These are phyloP conservation scores for Termitomyces sp. DNA, from an alignment of 768 basidiomycete species.

Conservation along the genomic window DNA sequence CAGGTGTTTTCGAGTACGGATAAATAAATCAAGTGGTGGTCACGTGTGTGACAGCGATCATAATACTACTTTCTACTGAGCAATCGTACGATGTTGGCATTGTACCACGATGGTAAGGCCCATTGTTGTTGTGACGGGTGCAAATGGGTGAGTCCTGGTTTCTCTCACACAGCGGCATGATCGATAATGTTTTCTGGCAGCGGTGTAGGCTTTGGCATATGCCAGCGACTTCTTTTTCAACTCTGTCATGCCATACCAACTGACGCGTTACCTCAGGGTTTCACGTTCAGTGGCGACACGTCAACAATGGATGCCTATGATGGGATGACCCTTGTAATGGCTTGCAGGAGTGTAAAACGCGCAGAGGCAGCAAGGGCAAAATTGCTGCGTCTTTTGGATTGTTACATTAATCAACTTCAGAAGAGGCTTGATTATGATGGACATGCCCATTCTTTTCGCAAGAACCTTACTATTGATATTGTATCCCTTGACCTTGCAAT, in stretches of 20 bases:
- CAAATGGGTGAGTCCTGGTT: slow-evolving; percentile 48
- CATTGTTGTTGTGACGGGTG: slow-evolving; percentile 64
- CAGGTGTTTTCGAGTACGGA: too few relatives aligned
- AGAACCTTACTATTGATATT: slow-evolving; percentile 54
- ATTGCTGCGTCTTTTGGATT: slow-evolving; percentile 49
- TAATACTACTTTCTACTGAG: background rate
- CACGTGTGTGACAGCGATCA: slow-evolving; percentile 5
- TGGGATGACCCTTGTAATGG: slow-evolving; percentile 72
- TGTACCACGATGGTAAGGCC: slow-evolving; percentile 29
- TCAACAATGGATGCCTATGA: slow-evolving; percentile 23
- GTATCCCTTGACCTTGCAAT: slow-evolving; percentile 60
- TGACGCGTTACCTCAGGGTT: slow-evolving; percentile 45
- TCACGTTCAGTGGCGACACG: slow-evolving; percentile 13
- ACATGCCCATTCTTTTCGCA: slow-evolving; percentile 51
- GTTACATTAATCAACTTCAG: slow-evolving; percentile 36
- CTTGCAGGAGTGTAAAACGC: slow-evolving; percentile 62
- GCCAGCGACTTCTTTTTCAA: slow-evolving; percentile 69
- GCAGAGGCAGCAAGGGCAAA: slow-evolving; percentile 57
- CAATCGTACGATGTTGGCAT: slow-evolving; percentile 14
- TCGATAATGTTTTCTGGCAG: slow-evolving; percentile 29
- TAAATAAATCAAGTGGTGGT: too few relatives aligned
- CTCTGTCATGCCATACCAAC: slow-evolving; percentile 45
- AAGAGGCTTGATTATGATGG: slow-evolving; percentile 35
- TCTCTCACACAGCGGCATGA: background rate
- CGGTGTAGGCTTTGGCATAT: slow-evolving; percentile 80